These are phyloP conservation scores for Dioszegia crocea DNA, from an alignment of 768 basidiomycete species.

Conservation along the genomic window DNA sequence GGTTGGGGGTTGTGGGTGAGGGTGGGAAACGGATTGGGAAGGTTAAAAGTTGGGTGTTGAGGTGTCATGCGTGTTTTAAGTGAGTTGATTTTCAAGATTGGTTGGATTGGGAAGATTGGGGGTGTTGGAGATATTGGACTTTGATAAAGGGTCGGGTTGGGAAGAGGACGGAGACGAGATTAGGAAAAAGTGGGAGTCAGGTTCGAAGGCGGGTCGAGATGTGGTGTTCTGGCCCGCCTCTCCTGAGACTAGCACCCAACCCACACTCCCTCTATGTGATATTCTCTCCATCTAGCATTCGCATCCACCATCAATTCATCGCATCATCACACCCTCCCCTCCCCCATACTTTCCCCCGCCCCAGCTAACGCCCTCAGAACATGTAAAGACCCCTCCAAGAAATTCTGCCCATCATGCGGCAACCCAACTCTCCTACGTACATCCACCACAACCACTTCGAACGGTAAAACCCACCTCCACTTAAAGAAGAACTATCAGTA, in stretches of 20 bases:
- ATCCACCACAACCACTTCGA: conserved; percentile 69
- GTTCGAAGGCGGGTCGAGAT: too few relatives aligned
- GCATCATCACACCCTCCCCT: too few relatives aligned
- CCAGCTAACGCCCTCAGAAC: conserved; percentile 57
- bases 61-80: conserved; percentile 99
- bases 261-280: too few relatives aligned
- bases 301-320: too few relatives aligned
- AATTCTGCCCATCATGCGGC: conserved; percentile 97
- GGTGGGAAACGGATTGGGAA: conserved; percentile 86
- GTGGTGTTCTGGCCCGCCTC: too few relatives aligned
- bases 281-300: too few relatives aligned
- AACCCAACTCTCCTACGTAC: conserved; percentile 84
- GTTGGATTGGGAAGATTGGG: neutral
- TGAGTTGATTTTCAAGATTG: conserved; percentile 53
- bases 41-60: conserved; percentile 89
- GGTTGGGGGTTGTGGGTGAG: conserved; percentile 76
- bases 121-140: neutral
- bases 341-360: too few relatives aligned
- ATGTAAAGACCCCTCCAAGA: conserved; percentile 89
- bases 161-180: too few relatives aligned
- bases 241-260: too few relatives aligned
- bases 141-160: neutral
- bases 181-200: too few relatives aligned
- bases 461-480: conserved; percentile 71
- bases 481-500: conserved; percentile 96